A percentile compares a stretch with the other conserved stretches of the same genome.
These are phyloP conservation scores for Penicillium sp. DNA, from an alignment of 2,329 filamentous ascomycete species.

Conservation along the genomic window DNA sequence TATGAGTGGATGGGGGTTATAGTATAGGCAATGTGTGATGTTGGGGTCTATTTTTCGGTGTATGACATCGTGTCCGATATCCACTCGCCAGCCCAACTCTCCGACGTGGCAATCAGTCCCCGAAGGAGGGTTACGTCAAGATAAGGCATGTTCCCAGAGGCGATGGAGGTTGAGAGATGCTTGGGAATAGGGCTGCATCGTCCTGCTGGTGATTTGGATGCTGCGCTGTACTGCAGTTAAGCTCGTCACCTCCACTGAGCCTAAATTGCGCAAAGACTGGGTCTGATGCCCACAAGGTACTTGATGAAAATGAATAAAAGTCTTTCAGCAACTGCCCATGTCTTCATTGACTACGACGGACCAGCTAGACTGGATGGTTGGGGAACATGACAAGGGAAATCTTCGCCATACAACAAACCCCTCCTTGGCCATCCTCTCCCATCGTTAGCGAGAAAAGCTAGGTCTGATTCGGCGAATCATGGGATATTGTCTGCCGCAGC, in stretches of 20 bases:
- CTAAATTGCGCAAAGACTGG: conserved; percentile 12
- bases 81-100: neutral
- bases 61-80: neutral
- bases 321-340: conserved; percentile 8
- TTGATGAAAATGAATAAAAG: conserved; percentile 19
- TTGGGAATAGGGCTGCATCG: neutral
- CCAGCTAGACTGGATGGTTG: conserved; percentile 9
- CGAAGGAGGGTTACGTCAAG: conserved; percentile 7
- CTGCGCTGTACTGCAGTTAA: conserved; percentile 6
- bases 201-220: conserved; percentile 1
- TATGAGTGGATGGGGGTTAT: neutral
- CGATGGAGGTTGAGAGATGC: neutral
- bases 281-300: conserved; percentile 25
- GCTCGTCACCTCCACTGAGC: conserved; percentile 11
- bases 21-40: too few relatives aligned
- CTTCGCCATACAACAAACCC: neutral
- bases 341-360: conserved; percentile 11
- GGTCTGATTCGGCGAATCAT: too few relatives aligned
- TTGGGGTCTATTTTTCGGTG: neutral
- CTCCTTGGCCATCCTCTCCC: neutral
- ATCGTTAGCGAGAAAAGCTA: too few relatives aligned
- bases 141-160: neutral
- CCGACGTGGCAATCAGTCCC: neutral
- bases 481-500: too few relatives aligned
- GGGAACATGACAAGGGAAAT: conserved; percentile 3